phyloP scores from a whole-genome alignment of 805 yeast genomes.

The Lipomyces orientalis region DNA sequence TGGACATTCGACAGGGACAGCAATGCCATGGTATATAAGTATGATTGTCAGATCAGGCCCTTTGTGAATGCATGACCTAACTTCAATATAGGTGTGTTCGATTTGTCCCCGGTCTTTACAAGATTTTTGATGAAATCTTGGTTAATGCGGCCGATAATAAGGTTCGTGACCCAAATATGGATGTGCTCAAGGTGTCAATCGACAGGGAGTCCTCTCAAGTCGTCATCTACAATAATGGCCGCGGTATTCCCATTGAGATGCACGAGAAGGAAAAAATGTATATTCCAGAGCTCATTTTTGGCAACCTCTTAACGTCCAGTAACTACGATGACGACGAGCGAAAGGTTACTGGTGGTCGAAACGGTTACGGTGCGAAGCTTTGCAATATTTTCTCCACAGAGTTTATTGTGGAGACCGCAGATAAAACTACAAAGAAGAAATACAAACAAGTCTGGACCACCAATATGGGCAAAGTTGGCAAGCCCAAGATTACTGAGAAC shows the following conservation, averaged over 20 bases:
- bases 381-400: constrained; percentile 94
- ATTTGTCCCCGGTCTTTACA: constrained; percentile 94
- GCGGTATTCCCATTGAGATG: constrained; percentile 92
- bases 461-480: constrained; percentile 80
- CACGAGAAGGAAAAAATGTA: constrained; percentile 89
- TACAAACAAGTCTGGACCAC: constrained; percentile 86
- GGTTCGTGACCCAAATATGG: constrained; percentile 92
- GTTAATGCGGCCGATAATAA: constrained; percentile 99
- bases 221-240: constrained; percentile 88
- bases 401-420: constrained; percentile 88
- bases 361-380: constrained; percentile 96
- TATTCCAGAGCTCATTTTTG: constrained; percentile 95
- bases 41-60: background rate
- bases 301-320: constrained; percentile 90
- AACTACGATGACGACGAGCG: constrained; percentile 95
- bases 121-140: constrained; percentile 94
- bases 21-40: constrained; percentile 57
- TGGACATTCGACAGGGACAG: constrained; percentile 82
- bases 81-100: constrained; percentile 57
- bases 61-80: constrained; percentile 12
- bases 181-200: constrained; percentile 79
- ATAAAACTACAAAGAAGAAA: constrained; percentile 61
- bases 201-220: constrained; percentile 75
- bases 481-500: constrained; percentile 70
- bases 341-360: constrained; percentile 98